phyloP scores from a whole-genome alignment of 164 flowering plant species.

The Aristolochia contorta region DNA sequence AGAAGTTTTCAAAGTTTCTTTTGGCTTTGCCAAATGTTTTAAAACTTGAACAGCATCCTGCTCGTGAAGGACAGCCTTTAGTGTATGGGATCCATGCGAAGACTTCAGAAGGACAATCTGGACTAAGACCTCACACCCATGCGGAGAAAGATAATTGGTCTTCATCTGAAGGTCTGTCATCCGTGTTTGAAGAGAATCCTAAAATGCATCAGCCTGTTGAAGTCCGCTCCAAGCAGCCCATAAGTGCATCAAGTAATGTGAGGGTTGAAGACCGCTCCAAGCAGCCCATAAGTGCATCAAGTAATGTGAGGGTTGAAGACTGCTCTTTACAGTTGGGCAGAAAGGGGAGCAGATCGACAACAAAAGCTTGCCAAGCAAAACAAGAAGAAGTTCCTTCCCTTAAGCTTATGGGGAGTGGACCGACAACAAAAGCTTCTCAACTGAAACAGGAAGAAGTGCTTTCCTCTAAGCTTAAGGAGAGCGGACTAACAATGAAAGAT shows the following conservation, averaged over 20 bases:
- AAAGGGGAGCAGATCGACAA: too few species aligned
- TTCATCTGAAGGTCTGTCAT: not conserved
- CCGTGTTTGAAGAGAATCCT: not conserved
- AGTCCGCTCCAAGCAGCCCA: too few species aligned
- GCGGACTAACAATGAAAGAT: not conserved
- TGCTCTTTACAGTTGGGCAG: too few species aligned
- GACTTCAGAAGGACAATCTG: slow-evolving; percentile 18
- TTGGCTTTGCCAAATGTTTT: slow-evolving; percentile 46
- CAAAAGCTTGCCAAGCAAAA: too few species aligned
- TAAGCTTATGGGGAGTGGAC: not conserved
- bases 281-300: too few species aligned
- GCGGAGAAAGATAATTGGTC: slow-evolving; percentile 2
- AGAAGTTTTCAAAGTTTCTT: slow-evolving; percentile 60
- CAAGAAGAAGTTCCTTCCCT: not conserved
- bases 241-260: too few species aligned
- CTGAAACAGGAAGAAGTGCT: not conserved
- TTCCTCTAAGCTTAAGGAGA: not conserved
- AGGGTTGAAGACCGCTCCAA: too few species aligned
- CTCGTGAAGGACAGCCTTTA: slow-evolving; percentile 28
- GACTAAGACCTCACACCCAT: slow-evolving; percentile 9
- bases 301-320: too few species aligned
- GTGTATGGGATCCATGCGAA: slow-evolving; percentile 23
- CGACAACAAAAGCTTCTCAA: not conserved
- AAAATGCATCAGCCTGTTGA: not conserved
- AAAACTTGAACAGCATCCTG: slow-evolving; percentile 19